Percentiles rank a stretch among this genome's conserved stretches.
phyloP scores from a whole-genome alignment of 495 filamentous ascomycete genomes.

The Hyaloscypha hepaticicola region DNA sequence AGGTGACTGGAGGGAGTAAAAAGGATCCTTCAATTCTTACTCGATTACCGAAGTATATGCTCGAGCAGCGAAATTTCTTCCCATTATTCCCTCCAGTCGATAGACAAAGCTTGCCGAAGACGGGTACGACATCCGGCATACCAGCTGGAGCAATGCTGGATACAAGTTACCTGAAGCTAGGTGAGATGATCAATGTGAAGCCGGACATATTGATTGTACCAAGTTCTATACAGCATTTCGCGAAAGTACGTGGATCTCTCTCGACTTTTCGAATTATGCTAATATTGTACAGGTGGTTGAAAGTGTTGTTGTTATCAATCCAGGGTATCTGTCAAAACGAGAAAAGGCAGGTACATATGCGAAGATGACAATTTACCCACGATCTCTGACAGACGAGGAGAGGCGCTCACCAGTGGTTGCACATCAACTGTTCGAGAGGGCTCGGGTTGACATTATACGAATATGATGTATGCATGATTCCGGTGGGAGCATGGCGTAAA shows the following conservation, averaged over 20 bases:
- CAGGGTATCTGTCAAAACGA: constrained; percentile 80
- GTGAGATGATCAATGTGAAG: constrained; percentile 79
- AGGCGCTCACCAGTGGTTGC: constrained; percentile 33
- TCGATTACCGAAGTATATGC: constrained; percentile 66
- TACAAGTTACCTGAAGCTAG: constrained; percentile 80
- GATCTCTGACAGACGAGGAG: constrained; percentile 57
- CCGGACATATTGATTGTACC: constrained; percentile 87
- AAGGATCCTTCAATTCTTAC: constrained; percentile 53
- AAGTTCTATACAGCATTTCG: constrained; percentile 79
- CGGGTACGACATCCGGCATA: constrained; percentile 52
- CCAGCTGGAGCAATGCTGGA: constrained; percentile 75
- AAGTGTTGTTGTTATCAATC: constrained; percentile 82
- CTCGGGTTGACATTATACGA: constrained; percentile 79
- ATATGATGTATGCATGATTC: constrained; percentile 49
- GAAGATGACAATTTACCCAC: constrained; percentile 68
- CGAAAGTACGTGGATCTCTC: constrained; percentile 60
- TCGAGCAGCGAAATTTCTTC: constrained; percentile 87
- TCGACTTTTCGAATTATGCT: background rate
- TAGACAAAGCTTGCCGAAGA: constrained; percentile 63
- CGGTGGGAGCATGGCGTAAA: constrained; percentile 2
- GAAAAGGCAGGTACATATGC: constrained; percentile 79
- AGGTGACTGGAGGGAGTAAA: constrained; percentile 58
- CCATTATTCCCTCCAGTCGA: constrained; percentile 80
- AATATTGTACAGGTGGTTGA: constrained; percentile 59
- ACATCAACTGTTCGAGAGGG: constrained; percentile 77